Evolutionary conservation across 2,329 filamentous ascomycete species (phyloP).

Genomic region (Botrytis medusae): DNA sequence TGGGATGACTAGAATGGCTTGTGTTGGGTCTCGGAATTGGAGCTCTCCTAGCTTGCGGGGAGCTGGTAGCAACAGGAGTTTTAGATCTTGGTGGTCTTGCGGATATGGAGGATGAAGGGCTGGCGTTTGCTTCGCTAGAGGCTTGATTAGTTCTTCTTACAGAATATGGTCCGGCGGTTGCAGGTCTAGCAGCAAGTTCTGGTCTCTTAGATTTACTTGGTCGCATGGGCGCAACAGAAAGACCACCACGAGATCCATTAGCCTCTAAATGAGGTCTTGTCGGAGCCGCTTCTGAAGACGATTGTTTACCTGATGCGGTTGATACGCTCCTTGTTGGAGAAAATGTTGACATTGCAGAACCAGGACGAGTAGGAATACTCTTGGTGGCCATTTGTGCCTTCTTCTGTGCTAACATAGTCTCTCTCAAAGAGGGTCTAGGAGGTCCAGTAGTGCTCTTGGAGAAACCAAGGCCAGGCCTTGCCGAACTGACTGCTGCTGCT

Average conservation of each 20-base stretch:
- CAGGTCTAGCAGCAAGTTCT: constrained; percentile 56
- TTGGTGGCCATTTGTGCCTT: constrained; percentile 55
- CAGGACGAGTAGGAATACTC: constrained; percentile 57
- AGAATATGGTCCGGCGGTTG: constrained; percentile 66
- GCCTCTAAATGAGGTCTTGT: constrained; percentile 47
- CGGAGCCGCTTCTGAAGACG: constrained; percentile 41
- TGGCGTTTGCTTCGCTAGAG: constrained; percentile 37
- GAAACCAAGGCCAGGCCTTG: constrained; percentile 57
- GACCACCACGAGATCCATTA: constrained; percentile 49
- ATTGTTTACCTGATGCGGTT: constrained; percentile 39
- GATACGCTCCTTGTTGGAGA: constrained; percentile 50
- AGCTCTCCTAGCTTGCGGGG: constrained; percentile 39
- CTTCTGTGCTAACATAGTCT: constrained; percentile 82
- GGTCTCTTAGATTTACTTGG: constrained; percentile 55
- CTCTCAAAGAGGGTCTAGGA: constrained; percentile 68
- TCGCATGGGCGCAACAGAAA: constrained; percentile 64
- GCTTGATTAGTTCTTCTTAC: constrained; percentile 46
- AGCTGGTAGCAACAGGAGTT: constrained; percentile 50
- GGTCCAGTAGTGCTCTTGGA: constrained; percentile 61
- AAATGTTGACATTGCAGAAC: constrained; percentile 63
- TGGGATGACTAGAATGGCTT: constrained; percentile 40
- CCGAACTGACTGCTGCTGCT: constrained; percentile 47
- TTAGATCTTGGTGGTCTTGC: constrained; percentile 46
- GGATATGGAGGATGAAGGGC: constrained; percentile 39
- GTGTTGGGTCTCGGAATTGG: constrained; percentile 38